These are phyloP conservation scores for Cornus kousa DNA, from an alignment of 148 eudicot genomes.

Conservation along the genomic window DNA sequence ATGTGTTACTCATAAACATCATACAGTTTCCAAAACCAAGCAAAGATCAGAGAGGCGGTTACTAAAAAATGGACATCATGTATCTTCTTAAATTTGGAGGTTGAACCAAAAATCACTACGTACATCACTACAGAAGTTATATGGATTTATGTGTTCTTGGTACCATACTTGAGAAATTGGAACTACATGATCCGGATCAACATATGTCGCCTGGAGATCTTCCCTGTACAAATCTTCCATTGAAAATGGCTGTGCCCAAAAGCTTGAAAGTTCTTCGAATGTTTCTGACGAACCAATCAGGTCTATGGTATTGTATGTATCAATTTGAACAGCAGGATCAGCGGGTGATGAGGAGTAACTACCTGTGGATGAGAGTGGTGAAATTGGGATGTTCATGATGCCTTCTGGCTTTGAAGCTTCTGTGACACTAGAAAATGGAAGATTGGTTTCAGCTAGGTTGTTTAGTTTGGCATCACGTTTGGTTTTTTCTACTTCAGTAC, in stretches of 20 bases:
- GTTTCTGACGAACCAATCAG: background rate
- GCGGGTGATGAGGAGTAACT: too few species aligned
- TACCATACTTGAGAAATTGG: too few species aligned
- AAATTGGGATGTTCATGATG: background rate
- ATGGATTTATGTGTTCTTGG: too few species aligned
- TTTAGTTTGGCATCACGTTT: background rate
- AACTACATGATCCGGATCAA: too few species aligned
- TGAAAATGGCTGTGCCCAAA: background rate
- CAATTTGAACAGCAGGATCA: background rate
- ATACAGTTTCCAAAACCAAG: too few species aligned
- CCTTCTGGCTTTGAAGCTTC: background rate
- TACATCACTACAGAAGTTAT: background rate
- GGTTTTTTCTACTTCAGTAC: background rate
- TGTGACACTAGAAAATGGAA: background rate
- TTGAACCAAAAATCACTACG: background rate
- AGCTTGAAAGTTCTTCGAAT: background rate
- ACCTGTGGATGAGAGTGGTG: background rate
- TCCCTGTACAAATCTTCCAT: background rate
- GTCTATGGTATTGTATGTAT: background rate
- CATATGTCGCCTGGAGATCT: too few species aligned
- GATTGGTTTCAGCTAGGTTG: background rate
- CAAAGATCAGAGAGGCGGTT: too few species aligned
- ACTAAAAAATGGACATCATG: too few species aligned
- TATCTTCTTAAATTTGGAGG: too few species aligned
- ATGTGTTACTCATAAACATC: too few species aligned